A percentile compares a stretch with the other conserved stretches of the same genome.
phyloP scores from a whole-genome alignment of 441 rosid genomes.

The Syzygium malaccense region DNA sequence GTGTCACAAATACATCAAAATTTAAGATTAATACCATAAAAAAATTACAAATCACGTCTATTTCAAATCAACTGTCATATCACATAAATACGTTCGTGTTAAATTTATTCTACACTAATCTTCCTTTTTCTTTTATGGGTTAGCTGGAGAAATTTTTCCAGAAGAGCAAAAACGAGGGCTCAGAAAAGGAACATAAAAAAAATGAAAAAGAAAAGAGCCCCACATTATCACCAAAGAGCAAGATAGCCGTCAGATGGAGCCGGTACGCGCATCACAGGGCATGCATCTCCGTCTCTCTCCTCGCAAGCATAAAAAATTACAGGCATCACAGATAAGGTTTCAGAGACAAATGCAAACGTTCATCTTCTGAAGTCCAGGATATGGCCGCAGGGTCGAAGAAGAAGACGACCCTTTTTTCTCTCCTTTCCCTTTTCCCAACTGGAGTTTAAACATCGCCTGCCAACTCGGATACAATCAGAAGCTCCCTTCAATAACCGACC shows the following conservation, averaged over 20 bases:
- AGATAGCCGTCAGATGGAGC: background rate
- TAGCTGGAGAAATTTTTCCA: background rate
- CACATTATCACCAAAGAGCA: background rate
- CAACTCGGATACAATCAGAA: background rate
- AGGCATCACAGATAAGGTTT: background rate
- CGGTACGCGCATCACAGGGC: background rate
- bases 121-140: background rate
- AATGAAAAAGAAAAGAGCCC: accelerated
- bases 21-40: accelerated
- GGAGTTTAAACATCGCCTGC: background rate
- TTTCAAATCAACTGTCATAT: too few species aligned
- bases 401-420: background rate
- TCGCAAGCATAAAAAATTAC: background rate
- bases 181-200: background rate
- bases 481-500: background rate
- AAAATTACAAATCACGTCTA: background rate
- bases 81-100: accelerated
- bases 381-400: background rate
- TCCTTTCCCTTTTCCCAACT: background rate
- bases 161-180: background rate
- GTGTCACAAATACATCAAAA: background rate
- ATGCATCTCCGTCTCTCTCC: background rate
- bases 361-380: background rate
- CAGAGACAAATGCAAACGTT: background rate
- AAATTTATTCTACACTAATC: too few species aligned